Evolutionary conservation across 1,284 basidiomycete species (phyloP), one percentile per base, ranked within the genome.

Genomic region (Schizophyllum amplum): DNA sequence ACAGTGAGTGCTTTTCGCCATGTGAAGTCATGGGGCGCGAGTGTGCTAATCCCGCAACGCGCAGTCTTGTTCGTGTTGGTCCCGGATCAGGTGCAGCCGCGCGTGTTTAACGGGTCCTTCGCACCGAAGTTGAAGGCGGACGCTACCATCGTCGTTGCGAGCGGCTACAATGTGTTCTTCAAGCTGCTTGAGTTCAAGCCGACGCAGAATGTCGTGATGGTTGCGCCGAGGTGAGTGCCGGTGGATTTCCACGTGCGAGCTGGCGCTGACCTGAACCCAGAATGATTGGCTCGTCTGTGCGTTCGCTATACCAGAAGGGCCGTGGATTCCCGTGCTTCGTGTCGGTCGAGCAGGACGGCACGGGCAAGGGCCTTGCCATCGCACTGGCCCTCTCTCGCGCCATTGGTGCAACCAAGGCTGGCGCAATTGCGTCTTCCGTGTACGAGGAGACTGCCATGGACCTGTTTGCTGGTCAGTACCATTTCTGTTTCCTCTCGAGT

Each of bases 371-470:
- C 0, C 69, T 79, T 46, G 56, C 70, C 4, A 68, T 70, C 22
- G 78, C 82, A 3, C 68, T 86, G 17, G 81, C 83, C 1, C 65
- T 86, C 55, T 80, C 82, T 21, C 73, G 74, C 7, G 81, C 68
- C 4, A 84, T 85, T 53, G 83, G 83, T 22, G 83, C 83, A 1
- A 85, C 83, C 4, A 82, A 79, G 65, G 77, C 81, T 13, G 83
- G 83, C n/a, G 83, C 83, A 3, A 85, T 84, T 59, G 77, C 80
- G 24, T 84, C 81, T 1, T 83, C 82, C 42, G 83, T 76, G 24
- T 68, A 75, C n/a, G 83, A 85, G 67, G 83, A 85, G 66, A 85
- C 83, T 15, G 77, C 76, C 0, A 85, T 84, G 81, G 83, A 85
- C 62, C 72, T 83, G 21, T 78, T 84, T 61, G 82, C 83, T 60